phyloP scores from a whole-genome alignment of 345 rosid genomes.

The Gossypium mustelinum region DNA sequence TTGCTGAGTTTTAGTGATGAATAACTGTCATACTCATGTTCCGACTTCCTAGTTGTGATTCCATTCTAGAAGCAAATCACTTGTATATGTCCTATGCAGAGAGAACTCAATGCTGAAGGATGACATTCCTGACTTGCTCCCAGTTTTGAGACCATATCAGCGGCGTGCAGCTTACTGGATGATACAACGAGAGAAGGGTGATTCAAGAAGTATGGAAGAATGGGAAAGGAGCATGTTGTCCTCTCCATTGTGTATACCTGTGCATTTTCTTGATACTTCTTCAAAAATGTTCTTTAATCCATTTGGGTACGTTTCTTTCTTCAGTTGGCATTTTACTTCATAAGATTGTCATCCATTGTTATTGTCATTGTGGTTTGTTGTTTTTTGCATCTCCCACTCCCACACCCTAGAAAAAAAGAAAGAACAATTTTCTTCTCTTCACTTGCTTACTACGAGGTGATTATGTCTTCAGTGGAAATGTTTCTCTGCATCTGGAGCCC shows the following conservation, averaged over 20 bases:
- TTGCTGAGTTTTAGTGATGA: not conserved
- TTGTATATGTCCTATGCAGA: slow-evolving; percentile 37
- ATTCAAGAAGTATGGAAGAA: slow-evolving; percentile 30
- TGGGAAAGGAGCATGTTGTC: slow-evolving; percentile 38
- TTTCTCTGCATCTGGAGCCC: slow-evolving; percentile 53
- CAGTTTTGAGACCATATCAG: slow-evolving; percentile 84
- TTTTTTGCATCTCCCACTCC: not conserved
- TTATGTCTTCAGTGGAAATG: slow-evolving; percentile 67
- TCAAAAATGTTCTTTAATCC: slow-evolving; percentile 88
- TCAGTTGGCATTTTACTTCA: not conserved
- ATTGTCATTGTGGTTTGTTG: not conserved
- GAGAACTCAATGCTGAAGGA: slow-evolving; percentile 57
- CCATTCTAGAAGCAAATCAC: not conserved
- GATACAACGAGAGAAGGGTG: slow-evolving; percentile 81
- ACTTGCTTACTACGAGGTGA: slow-evolving; percentile 16
- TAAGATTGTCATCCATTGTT: not conserved
- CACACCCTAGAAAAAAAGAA: not conserved
- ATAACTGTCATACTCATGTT: not conserved
- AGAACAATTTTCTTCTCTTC: not conserved
- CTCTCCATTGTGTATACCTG: slow-evolving; percentile 67
- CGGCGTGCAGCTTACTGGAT: slow-evolving; percentile 95
- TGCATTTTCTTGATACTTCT: slow-evolving; percentile 59
- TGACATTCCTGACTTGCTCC: slow-evolving; percentile 64
- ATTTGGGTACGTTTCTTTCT: slow-evolving; percentile 56
- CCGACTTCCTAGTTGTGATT: slow-evolving; percentile 13